Conservation (phyloP, 192 early-diverging fungal species). For the Backusella mclennaniae region DNA sequence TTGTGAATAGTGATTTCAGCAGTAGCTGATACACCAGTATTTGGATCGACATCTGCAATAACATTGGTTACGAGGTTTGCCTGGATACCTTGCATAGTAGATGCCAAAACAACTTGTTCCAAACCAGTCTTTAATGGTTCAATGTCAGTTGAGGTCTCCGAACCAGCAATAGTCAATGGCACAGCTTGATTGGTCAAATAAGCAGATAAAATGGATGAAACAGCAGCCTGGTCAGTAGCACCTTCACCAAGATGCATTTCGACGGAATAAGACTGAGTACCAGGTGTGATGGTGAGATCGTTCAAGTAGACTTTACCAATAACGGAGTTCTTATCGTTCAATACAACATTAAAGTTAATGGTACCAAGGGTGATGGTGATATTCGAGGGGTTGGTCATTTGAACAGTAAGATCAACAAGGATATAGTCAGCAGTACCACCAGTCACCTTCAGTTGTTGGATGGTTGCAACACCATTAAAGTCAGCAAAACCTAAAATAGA, state of each 20-base stretch:
- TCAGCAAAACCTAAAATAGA: conserved; percentile 19
- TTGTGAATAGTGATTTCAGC: conserved; percentile 16
- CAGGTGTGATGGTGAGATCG: conserved; percentile 45
- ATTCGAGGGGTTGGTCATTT: conserved; percentile 47
- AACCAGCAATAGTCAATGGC: conserved; percentile 38
- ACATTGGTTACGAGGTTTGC: conserved; percentile 34
- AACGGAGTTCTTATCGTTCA: conserved; percentile 7
- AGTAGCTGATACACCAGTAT: neutral
- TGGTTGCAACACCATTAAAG: conserved; percentile 19
- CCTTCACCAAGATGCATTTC: conserved; percentile 38
- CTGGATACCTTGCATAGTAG: conserved; percentile 47
- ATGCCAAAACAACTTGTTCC: conserved; percentile 31
- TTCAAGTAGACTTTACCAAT: conserved; percentile 45
- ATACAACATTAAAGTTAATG: conserved; percentile 40
- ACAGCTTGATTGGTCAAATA: conserved; percentile 41
- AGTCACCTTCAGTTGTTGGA: neutral
- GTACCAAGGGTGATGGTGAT: conserved; percentile 50
- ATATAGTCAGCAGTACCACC: neutral
- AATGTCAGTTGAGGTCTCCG: conserved; percentile 32
- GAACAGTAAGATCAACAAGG: neutral
- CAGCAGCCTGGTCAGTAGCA: conserved; percentile 26
- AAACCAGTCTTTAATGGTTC: conserved; percentile 46
- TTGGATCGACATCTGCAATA: neutral
- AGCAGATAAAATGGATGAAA: conserved; percentile 34
- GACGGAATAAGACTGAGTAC: conserved; percentile 41